Percentiles rank a stretch among this genome's conserved stretches.
phyloP scores from a whole-genome alignment of 768 basidiomycete species.

The Suillus decipiens region DNA sequence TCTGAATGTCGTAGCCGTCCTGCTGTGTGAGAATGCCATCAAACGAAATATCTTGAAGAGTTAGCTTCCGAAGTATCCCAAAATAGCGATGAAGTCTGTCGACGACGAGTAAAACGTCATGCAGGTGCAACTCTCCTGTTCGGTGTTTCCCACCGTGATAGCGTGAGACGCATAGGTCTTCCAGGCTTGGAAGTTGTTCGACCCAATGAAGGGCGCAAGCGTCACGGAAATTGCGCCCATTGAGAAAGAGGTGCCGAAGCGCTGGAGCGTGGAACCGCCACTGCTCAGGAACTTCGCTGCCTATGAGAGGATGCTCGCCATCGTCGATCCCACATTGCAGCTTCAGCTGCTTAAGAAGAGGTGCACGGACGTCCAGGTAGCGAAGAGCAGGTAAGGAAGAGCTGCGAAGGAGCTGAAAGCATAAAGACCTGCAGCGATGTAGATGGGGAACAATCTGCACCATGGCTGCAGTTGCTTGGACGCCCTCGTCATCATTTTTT shows the following conservation, averaged over 20 bases:
- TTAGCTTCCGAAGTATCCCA: background rate
- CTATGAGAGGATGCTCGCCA: conserved; percentile 8
- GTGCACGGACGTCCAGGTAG: conserved; percentile 1
- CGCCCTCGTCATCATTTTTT: conserved; percentile 1
- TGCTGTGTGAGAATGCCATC: background rate
- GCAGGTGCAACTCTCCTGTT: conserved; percentile 6
- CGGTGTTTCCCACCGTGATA: conserved; percentile 2
- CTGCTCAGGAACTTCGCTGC: background rate
- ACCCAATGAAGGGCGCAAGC: conserved; percentile 3
- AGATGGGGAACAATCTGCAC: conserved; percentile 5
- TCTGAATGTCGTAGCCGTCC: conserved; percentile 12
- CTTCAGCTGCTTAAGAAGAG: conserved; percentile 4
- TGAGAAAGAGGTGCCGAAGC: conserved; percentile 9
- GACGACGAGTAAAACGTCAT: background rate
- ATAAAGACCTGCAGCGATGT: conserved; percentile 7
- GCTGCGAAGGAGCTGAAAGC: conserved; percentile 11
- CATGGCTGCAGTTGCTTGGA: background rate
- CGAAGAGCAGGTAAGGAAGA: conserved; percentile 13
- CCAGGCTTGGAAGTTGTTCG: background rate
- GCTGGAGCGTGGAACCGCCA: conserved; percentile 10
- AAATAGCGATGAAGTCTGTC: background rate
- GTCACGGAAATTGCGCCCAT: conserved; percentile 12
- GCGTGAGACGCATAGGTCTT: background rate
- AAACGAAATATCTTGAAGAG: conserved; percentile 5
- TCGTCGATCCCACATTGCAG: conserved; percentile 13